Conservation (phyloP, 2,329 filamentous ascomycete genomes). For the Calonectria montana region DNA sequence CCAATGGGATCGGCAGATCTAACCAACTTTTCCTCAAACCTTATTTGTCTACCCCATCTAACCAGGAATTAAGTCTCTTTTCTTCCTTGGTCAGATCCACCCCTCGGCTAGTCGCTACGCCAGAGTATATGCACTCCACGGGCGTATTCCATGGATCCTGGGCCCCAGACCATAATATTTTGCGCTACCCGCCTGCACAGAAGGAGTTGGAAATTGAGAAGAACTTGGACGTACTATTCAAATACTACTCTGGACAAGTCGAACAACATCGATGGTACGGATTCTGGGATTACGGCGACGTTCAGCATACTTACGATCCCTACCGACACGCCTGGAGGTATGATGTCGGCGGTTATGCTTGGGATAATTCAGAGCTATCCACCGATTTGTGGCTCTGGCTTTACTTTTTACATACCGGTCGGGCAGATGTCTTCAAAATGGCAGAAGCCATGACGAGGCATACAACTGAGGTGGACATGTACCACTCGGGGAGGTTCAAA, state of each 20-base stretch:
- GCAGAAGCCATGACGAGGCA: constrained; percentile 69
- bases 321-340: constrained; percentile 71
- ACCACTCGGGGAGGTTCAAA: constrained; percentile 67
- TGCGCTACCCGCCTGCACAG: constrained; percentile 25
- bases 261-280: constrained; percentile 71
- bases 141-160: constrained; percentile 31
- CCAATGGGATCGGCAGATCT: constrained; percentile 67
- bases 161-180: constrained; percentile 15
- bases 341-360: constrained; percentile 71
- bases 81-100: constrained; percentile 52
- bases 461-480: constrained; percentile 70
- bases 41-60: constrained; percentile 62
- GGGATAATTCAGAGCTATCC: constrained; percentile 73
- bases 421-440: constrained; percentile 66
- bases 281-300: constrained; percentile 71
- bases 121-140: constrained; percentile 54
- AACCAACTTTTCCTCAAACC: constrained; percentile 62
- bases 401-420: constrained; percentile 69
- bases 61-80: constrained; percentile 54
- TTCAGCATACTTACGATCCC: constrained; percentile 70
- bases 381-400: constrained; percentile 72
- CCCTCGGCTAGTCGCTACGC: constrained; percentile 60
- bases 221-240: constrained; percentile 65
- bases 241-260: constrained; percentile 66
- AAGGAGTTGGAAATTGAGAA: constrained; percentile 57